Base-by-base conservation (phyloP, 1,139 yeast genomes). In the Geotrichum bryndzae region DNA sequence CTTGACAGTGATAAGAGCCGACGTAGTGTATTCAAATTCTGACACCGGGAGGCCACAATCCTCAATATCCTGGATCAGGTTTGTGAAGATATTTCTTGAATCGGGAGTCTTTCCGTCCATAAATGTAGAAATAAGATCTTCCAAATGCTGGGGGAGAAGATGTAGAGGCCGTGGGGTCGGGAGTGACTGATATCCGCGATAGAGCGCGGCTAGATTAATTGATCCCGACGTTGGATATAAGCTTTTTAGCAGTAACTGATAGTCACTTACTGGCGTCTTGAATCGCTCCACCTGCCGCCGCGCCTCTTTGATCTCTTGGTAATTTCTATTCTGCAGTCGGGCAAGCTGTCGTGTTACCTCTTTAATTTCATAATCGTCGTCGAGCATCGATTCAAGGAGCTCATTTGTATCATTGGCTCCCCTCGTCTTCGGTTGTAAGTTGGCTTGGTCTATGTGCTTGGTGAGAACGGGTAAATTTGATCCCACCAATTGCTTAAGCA, bases 91-190 rank as follows among this genome's bases (percentile, higher is more conserved):
- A 5, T 60, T 50, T 15, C 51, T 50, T 54, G 57, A 51, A 22
- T 61, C 51, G 11, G 53, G 56, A 25, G 63, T 52, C 46, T 58
- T 38, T 18, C 51, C 52, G 35, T 35, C 62, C 60, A 76, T 66
- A 59, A 79, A 74, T 46, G 67, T 67, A 2, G 67, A 62, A 27
- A 82, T 63, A 46, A 82, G 73, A 10, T 72, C 73, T 63, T 80
- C 79, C 46, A 82, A 70, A 65, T 81, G 80, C 10, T 68, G 65
- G 3, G 77, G 73, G 3, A 69, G 63, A 56, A 80, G 68, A 60
- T 74, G 73, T 4, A 72, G 66, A 4, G 80, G 77, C 11, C 61
- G 54, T 13, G 65, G 65, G 1, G 51, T 58, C 0, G 82, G 82
- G 11, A 80, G 67, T 8, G 72, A 70, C 29, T 71, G 65, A 66